Conservation (phyloP, 208 protist genomes). For the Leishmania arabica region DNA sequence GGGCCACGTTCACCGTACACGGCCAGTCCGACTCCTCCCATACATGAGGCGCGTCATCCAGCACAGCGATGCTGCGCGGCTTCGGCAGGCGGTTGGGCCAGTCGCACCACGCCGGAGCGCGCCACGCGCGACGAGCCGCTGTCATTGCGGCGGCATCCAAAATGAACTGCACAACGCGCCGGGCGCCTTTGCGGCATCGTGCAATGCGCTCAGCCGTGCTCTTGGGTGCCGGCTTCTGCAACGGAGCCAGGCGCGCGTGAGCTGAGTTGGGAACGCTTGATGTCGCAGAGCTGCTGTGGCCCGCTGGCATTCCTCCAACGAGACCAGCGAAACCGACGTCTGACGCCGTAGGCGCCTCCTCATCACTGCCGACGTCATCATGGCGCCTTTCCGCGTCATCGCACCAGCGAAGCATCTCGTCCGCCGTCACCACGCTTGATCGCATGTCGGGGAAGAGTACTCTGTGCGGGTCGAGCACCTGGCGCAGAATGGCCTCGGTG, state of each 20-base stretch:
- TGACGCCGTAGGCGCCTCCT: background rate
- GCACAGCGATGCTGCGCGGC: slow-evolving; percentile 60
- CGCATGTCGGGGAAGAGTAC: slow-evolving; percentile 46
- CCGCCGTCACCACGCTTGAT: slow-evolving; percentile 25
- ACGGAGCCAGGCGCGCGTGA: too few species aligned
- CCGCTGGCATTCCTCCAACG: background rate
- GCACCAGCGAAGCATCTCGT: slow-evolving; percentile 31
- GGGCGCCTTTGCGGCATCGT: slow-evolving; percentile 13
- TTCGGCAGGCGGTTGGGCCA: slow-evolving; percentile 18
- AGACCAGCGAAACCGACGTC: background rate
- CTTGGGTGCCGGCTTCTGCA: background rate
- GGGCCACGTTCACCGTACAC: slow-evolving; percentile 53
- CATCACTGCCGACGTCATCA: background rate
- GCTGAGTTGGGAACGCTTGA: background rate
- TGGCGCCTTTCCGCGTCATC: background rate
- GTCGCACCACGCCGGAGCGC: slow-evolving; percentile 32
- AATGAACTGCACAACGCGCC: slow-evolving; percentile 7
- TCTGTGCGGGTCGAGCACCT: slow-evolving; percentile 59
- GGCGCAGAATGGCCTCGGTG: slow-evolving; percentile 60
- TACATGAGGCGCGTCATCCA: slow-evolving; percentile 80
- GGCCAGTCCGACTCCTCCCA: slow-evolving; percentile 73
- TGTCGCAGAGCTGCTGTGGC: background rate
- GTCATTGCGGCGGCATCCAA: slow-evolving; percentile 18
- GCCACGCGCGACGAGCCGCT: slow-evolving; percentile 18
- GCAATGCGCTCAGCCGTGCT: slow-evolving; percentile 20